These are phyloP conservation scores for Pythium graminicola DNA, from an alignment of 352 stramenopile species.

Conservation along the genomic window DNA sequence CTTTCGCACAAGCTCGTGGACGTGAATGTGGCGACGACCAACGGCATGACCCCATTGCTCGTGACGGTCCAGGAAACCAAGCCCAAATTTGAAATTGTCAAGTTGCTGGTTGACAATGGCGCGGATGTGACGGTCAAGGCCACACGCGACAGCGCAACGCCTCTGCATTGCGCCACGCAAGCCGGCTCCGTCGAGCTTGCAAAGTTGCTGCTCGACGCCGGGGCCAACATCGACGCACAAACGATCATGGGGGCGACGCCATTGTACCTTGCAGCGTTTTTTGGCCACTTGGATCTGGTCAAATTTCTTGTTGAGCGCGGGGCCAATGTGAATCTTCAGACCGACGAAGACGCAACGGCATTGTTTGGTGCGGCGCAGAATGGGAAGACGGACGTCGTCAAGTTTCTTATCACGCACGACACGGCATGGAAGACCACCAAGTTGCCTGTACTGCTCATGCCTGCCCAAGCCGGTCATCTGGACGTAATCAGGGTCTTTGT, in stretches of 20 bases:
- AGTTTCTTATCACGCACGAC: constrained; percentile 20
- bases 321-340: constrained; percentile 23
- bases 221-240: constrained; percentile 22
- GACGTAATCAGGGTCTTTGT: constrained; percentile 29
- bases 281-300: constrained; percentile 20
- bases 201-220: constrained; percentile 16
- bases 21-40: constrained; percentile 17
- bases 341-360: constrained; percentile 16
- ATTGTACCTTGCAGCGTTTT: constrained; percentile 23
- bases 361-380: constrained; percentile 21
- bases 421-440: constrained; percentile 19
- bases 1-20: constrained; percentile 18
- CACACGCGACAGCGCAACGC: constrained; percentile 16
- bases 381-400: constrained; percentile 21
- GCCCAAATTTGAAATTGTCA: constrained; percentile 12
- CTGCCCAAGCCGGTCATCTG: constrained; percentile 20
- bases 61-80: constrained; percentile 17
- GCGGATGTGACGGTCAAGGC: constrained; percentile 8
- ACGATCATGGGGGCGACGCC: constrained; percentile 20
- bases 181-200: constrained; percentile 15
- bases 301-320: constrained; percentile 16
- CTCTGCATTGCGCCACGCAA: constrained; percentile 23
- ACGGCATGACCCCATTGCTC: constrained; percentile 25
- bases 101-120: constrained; percentile 17
- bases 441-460: constrained; percentile 23